A percentile compares a stretch with the other conserved stretches of the same genome.
Conservation (phyloP, 2,329 filamentous ascomycete species). For the Penicillium glabrum region DNA sequence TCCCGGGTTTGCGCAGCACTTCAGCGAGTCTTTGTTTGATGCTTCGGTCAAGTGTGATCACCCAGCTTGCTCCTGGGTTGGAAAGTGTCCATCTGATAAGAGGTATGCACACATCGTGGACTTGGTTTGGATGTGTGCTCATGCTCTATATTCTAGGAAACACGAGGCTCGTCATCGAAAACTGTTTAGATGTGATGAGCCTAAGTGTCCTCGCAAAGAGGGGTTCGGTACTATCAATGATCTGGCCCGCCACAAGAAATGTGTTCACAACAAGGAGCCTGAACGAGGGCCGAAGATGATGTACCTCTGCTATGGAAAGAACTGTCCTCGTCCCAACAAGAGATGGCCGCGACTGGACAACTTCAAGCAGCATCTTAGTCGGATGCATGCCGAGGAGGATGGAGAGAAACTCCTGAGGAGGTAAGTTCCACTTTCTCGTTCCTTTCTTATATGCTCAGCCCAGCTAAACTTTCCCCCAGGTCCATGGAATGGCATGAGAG, state of each 20-base stretch:
- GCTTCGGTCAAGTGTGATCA: constrained; percentile 30
- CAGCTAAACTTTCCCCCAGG: constrained; percentile 2
- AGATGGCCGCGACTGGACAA: constrained; percentile 82
- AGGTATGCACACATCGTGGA: constrained; percentile 27
- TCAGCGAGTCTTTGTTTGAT: not conserved
- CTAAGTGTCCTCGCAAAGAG: constrained; percentile 57
- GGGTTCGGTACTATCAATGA: constrained; percentile 83
- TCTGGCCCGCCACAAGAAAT: constrained; percentile 73
- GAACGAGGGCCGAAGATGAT: constrained; percentile 50
- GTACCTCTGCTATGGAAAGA: constrained; percentile 60
- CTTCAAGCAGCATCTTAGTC: constrained; percentile 74
- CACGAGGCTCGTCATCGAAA: constrained; percentile 70
- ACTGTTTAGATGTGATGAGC: constrained; percentile 61
- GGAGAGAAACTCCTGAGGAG: constrained; percentile 46
- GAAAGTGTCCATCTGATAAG: constrained; percentile 43
- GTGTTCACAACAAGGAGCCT: constrained; percentile 61
- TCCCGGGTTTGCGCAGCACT: constrained; percentile 8
- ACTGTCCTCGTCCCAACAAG: constrained; percentile 64
- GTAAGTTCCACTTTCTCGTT: constrained; percentile 36
- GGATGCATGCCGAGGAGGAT: constrained; percentile 61
- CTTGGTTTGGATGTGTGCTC: not conserved
- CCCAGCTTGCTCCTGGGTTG: constrained; percentile 32
- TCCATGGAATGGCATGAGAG: constrained; percentile 37
- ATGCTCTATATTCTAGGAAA: constrained; percentile 57
- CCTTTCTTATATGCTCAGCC: too few species aligned